Evolutionary conservation across 2,329 filamentous ascomycete genomes (phyloP), one percentile per base, ranked within the genome.

Genomic region (Ophiocordyceps sinensis): DNA sequence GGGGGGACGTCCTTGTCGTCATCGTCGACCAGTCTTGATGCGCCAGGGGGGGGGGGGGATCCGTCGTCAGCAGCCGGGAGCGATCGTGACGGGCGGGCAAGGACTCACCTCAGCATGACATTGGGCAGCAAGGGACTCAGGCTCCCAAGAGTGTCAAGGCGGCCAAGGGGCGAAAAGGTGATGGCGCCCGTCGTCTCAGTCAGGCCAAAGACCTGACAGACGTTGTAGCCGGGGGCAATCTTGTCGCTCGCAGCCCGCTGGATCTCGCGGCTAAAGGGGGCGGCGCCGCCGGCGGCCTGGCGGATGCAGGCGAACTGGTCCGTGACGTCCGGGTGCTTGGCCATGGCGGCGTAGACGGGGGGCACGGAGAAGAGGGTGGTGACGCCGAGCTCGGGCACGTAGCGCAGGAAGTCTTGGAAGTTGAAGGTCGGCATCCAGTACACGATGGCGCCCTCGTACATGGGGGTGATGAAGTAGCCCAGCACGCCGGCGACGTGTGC

Each of bases 401-500:
- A 68, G 32, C 60, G 56, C 40, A 79, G 62, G 51, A 81, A 78
- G 31, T 67, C 59, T 2, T 55, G 52, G 44, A 76, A 74, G 44
- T 75, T 66, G 52, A 80, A 81, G 34, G 62, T 64, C 4, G 66
- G 60, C 76, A 81, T 79, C 76, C 76, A 80, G 61, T 74, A 79
- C 3, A 73, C 63, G 1, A 61, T 55, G 3, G 65, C 65, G 28
- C 64, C 69, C 31, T 63, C 54, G 43, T 65, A 68, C 10, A 57
- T 51, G 1, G 54, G 50, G 35, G 61, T 60, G 37, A 67, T 47
- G 12, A 70, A 56, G 44, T 68, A 68, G n/a, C 58, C 54, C 41
- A 63, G 60, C 2, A 68, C 46, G 4, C 66, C 67, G 4, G 67
- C 66, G 26, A 70, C 64, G 49, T 71, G 67, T 1, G 65, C 64